Evolutionary conservation across 1,284 basidiomycete genomes (phyloP).

Genomic region (Sanguinoderma infundibulare): DNA sequence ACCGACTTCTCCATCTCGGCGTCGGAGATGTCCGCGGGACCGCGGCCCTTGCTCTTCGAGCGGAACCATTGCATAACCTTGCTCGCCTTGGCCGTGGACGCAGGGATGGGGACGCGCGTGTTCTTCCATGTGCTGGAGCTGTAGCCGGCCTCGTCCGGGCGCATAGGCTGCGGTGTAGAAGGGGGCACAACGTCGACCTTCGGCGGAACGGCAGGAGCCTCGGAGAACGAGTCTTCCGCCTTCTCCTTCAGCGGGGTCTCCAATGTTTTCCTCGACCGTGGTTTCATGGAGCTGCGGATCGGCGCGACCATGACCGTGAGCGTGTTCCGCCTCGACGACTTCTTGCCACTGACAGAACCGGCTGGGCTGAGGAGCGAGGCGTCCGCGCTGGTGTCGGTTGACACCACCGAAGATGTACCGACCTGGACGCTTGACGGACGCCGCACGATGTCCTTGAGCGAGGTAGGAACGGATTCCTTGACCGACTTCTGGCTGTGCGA

Average conservation of each 20-base stretch:
- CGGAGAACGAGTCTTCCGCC: constrained; percentile 24
- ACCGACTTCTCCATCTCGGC: constrained; percentile 36
- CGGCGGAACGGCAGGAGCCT: constrained; percentile 23
- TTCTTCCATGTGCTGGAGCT: constrained; percentile 20
- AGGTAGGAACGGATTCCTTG: constrained; percentile 17
- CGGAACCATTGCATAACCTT: constrained; percentile 87
- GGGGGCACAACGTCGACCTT: constrained; percentile 28
- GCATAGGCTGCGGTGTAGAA: constrained; percentile 28
- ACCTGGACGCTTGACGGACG: constrained; percentile 44
- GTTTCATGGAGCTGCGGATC: constrained; percentile 62
- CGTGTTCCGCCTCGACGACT: constrained; percentile 69
- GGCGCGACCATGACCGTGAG: constrained; percentile 85
- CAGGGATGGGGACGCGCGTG: constrained; percentile 49
- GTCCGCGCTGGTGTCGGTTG: constrained; percentile 29
- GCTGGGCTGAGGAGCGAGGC: constrained; percentile 41
- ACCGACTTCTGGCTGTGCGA: constrained; percentile 17
- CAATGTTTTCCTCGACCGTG: constrained; percentile 43
- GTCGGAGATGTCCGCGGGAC: constrained; percentile 37
- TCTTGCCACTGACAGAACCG: constrained; percentile 47
- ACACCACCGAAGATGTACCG: constrained; percentile 25
- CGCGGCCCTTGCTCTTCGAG: constrained; percentile 61
- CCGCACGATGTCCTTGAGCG: constrained; percentile 27
- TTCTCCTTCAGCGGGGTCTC: constrained; percentile 45
- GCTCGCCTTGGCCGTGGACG: constrained; percentile 73
- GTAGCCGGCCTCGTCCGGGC: constrained; percentile 13